Conservation (phyloP, 495 filamentous ascomycete genomes). For the Podospora sp. region DNA sequence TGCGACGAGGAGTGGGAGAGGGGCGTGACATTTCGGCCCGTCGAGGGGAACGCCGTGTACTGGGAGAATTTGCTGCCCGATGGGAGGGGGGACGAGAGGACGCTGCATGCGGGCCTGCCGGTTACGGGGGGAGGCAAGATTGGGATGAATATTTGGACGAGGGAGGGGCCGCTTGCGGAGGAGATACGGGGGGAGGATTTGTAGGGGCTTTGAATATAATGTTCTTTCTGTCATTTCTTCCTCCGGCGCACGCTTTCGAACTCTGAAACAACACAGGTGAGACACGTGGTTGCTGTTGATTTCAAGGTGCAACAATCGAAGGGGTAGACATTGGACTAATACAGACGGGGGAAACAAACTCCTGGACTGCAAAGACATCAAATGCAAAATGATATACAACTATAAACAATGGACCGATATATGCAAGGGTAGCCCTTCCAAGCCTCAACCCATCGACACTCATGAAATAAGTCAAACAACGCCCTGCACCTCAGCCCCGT, state of each 20-base stretch:
- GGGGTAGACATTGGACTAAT: no score
- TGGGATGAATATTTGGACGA: slow-evolving; percentile 81
- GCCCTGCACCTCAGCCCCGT: not conserved
- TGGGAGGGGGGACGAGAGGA: slow-evolving; percentile 64
- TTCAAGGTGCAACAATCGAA: no score
- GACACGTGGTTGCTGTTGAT: no score
- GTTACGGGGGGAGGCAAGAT: slow-evolving; percentile 70
- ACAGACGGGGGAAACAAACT: no score
- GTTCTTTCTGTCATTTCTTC: no score
- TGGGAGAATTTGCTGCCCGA: slow-evolving; percentile 68
- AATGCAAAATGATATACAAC: not conserved
- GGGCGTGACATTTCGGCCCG: slow-evolving; percentile 67
- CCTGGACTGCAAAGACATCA: no score
- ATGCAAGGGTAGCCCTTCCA: not conserved
- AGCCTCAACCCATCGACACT: not conserved
- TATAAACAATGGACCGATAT: not conserved
- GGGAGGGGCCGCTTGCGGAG: slow-evolving; percentile 40
- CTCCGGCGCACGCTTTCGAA: no score
- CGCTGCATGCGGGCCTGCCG: slow-evolving; percentile 71
- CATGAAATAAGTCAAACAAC: not conserved
- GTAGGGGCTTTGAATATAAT: no score
- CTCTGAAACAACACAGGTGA: no score
- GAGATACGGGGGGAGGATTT: slow-evolving; percentile 40
- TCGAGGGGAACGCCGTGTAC: slow-evolving; percentile 72
- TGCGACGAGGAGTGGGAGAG: slow-evolving; percentile 56